Conservation (phyloP, 352 stramenopile genomes). For the Phytophthora foliorum region DNA sequence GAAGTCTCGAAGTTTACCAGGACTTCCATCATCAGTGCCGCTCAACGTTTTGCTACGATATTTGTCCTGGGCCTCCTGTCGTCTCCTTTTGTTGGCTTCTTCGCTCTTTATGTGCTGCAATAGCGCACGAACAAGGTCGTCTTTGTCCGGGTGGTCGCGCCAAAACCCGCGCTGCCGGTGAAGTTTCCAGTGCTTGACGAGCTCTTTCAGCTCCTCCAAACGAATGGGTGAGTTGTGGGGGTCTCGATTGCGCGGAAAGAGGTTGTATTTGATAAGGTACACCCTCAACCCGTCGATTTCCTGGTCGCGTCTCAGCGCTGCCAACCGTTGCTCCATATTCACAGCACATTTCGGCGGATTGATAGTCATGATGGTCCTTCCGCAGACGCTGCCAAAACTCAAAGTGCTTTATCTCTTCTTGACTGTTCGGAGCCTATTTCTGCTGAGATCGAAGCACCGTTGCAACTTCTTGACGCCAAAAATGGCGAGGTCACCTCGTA, state of each 20-base stretch:
- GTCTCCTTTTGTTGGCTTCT: conserved; percentile 80
- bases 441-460: conserved; percentile 9
- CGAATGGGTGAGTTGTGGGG: conserved; percentile 89
- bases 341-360: conserved; percentile 83
- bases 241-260: conserved; percentile 87
- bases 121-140: conserved; percentile 89
- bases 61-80: conserved; percentile 85
- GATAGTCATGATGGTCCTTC: conserved; percentile 59
- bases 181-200: conserved; percentile 93
- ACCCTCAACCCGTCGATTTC: conserved; percentile 86
- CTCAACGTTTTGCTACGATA: conserved; percentile 57
- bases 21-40: conserved; percentile 25
- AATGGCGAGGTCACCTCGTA: conserved; percentile 18
- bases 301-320: conserved; percentile 79
- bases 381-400: not conserved
- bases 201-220: conserved; percentile 92
- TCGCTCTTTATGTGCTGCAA: conserved; percentile 89
- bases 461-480: conserved; percentile 23
- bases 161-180: conserved; percentile 91
- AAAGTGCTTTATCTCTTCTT: conserved; percentile 11
- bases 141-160: conserved; percentile 91
- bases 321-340: conserved; percentile 89
- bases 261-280: conserved; percentile 91
- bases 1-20: conserved; percentile 68
- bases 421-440: conserved; percentile 18